Evolutionary conservation across 2,329 filamentous ascomycete species (phyloP).

Genomic region (Balansia obtecta): DNA sequence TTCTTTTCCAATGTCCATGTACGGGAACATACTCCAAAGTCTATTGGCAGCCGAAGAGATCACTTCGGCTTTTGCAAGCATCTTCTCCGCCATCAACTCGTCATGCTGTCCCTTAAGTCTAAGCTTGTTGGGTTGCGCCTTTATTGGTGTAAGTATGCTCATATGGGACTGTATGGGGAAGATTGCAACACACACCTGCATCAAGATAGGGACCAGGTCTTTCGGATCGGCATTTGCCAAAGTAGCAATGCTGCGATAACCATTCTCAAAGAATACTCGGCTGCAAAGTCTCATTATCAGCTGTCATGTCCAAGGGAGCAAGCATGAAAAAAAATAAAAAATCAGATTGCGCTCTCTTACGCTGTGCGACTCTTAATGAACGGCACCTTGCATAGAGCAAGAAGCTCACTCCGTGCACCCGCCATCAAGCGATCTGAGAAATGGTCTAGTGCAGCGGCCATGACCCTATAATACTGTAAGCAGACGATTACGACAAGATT

Average conservation of each 20-base stretch:
- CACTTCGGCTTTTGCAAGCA: slow-evolving; percentile 52
- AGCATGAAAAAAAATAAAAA: too few species aligned
- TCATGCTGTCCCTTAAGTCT: slow-evolving; percentile 42
- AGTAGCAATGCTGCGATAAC: slow-evolving; percentile 53
- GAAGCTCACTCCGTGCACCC: slow-evolving; percentile 56
- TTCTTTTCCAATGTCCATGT: background rate
- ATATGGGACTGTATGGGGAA: background rate
- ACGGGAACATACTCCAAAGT: slow-evolving; percentile 45
- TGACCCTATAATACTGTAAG: slow-evolving; percentile 33
- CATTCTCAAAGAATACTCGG: slow-evolving; percentile 62
- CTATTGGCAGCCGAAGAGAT: slow-evolving; percentile 58
- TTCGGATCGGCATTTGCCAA: slow-evolving; percentile 57
- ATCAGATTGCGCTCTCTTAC: slow-evolving; percentile 18
- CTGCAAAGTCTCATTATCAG: slow-evolving; percentile 12
- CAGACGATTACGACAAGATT: background rate
- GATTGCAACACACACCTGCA: slow-evolving; percentile 42
- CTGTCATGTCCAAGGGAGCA: too few species aligned
- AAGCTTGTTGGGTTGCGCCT: slow-evolving; percentile 55
- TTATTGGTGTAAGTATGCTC: slow-evolving; percentile 15
- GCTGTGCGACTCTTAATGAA: slow-evolving; percentile 70
- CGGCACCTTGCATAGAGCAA: slow-evolving; percentile 58
- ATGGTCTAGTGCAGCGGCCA: slow-evolving; percentile 61
- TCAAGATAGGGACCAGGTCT: slow-evolving; percentile 58
- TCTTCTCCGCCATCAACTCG: slow-evolving; percentile 48
- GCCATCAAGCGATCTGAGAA: slow-evolving; percentile 63